A percentile compares a stretch with the other conserved stretches of the same genome.
These are phyloP conservation scores for Plasmodium sp. DNA, from an alignment of 169 alveolate species.

Conservation along the genomic window DNA sequence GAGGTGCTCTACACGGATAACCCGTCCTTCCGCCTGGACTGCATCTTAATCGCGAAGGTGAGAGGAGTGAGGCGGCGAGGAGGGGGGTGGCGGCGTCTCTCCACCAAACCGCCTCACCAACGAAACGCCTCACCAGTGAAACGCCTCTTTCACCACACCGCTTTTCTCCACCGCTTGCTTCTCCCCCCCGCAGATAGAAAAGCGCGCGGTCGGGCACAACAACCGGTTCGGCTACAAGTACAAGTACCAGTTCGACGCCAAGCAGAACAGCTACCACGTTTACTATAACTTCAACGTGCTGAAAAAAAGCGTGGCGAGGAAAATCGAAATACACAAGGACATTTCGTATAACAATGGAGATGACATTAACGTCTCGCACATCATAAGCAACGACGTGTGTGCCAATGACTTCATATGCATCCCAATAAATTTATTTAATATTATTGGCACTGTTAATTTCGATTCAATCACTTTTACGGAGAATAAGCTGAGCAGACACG, in stretches of 20 bases:
- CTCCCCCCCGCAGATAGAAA: conserved; percentile 13
- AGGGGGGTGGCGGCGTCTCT: too few relatives aligned
- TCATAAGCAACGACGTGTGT: conserved; percentile 44
- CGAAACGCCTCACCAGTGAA: not conserved
- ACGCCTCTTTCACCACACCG: not conserved
- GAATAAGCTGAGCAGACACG: conserved; percentile 44
- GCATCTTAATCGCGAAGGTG: conserved; percentile 58
- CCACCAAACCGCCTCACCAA: not conserved
- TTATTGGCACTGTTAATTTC: conserved; percentile 47
- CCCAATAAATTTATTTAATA: conserved; percentile 60
- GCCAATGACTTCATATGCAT: conserved; percentile 67
- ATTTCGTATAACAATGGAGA: conserved; percentile 73
- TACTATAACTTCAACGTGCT: conserved; percentile 55
- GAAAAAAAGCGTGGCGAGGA: conserved; percentile 17
- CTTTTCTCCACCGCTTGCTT: not conserved
- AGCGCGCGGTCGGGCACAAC: conserved; percentile 34
- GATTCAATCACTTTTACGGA: conserved; percentile 21
- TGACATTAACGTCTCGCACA: conserved; percentile 68
- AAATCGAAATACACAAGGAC: conserved; percentile 58
- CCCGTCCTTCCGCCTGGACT: conserved; percentile 65
- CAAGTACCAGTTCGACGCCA: conserved; percentile 30
- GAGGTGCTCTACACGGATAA: conserved; percentile 63
- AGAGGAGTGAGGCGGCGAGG: not conserved
- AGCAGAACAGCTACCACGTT: conserved; percentile 5
- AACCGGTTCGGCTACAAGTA: conserved; percentile 64